These are phyloP conservation scores for Hericium coralloides DNA, from an alignment of 768 basidiomycete species.

Conservation along the genomic window DNA sequence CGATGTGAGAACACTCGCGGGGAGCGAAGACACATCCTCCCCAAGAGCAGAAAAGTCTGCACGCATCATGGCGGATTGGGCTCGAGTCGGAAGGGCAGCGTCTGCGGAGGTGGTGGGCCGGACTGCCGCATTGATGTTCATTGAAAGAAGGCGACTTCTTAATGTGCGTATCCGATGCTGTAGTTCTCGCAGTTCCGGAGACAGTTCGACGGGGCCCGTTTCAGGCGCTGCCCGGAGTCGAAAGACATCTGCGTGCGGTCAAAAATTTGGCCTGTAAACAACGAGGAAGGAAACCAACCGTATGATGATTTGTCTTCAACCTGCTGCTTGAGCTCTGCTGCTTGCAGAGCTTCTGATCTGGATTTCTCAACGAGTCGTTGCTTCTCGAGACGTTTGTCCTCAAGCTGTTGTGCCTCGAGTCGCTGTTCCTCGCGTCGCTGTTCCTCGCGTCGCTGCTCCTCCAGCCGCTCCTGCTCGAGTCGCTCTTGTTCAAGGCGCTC, in stretches of 20 bases:
- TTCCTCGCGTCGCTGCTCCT: constrained; percentile 17
- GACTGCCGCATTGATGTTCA: constrained; percentile 48
- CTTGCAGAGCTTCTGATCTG: too few relatives aligned
- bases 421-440: constrained; percentile 24
- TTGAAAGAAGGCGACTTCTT: constrained; percentile 50
- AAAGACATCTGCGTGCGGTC: constrained; percentile 2
- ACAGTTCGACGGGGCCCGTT: background rate
- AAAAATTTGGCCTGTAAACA: background rate
- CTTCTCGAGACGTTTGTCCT: constrained; percentile 20
- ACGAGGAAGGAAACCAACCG: background rate
- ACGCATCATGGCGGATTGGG: constrained; percentile 39
- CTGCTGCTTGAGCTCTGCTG: too few relatives aligned
- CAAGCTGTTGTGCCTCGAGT: too few relatives aligned
- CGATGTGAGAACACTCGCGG: constrained; percentile 29
- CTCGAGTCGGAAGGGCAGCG: constrained; percentile 41
- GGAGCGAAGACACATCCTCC: constrained; percentile 38
- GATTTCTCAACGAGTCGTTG: too few relatives aligned
- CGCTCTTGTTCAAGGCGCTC: constrained; percentile 16
- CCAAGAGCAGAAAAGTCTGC: constrained; percentile 36
- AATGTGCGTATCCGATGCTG: constrained; percentile 42
- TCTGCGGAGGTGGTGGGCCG: constrained; percentile 29
- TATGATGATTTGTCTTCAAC: background rate
- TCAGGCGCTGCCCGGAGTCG: background rate
- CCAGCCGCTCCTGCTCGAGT: constrained; percentile 12
- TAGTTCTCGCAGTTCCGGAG: constrained; percentile 32